These are phyloP conservation scores for Xylaria sp. DNA, from an alignment of 495 filamentous ascomycete genomes.

Conservation along the genomic window DNA sequence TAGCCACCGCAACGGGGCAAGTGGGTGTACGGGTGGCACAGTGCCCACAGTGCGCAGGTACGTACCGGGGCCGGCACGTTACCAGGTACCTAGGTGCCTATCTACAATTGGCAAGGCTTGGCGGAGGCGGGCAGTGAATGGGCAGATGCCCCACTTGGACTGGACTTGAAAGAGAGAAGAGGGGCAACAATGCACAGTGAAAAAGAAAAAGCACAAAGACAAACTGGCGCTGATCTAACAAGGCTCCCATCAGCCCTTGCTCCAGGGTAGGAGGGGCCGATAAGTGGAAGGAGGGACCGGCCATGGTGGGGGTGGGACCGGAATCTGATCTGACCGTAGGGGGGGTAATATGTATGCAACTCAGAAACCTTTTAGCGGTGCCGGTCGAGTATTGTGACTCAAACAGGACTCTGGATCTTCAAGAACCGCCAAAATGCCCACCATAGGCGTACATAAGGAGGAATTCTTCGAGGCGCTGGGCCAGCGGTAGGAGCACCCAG, in stretches of 20 bases:
- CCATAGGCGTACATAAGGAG: conserved; percentile 93
- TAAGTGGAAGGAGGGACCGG: conserved; percentile 16
- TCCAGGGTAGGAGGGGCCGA: conserved; percentile 21
- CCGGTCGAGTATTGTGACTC: conserved; percentile 22
- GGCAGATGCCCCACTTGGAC: neutral
- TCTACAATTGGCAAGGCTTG: conserved; percentile 7
- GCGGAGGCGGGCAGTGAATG: conserved; percentile 1
- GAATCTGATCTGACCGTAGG: neutral
- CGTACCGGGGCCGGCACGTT: neutral
- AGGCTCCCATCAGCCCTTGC: conserved; percentile 9
- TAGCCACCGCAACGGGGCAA: conserved; percentile 24
- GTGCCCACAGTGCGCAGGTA: neutral
- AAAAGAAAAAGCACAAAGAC: conserved; percentile 14
- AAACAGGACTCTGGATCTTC: conserved; percentile 13
- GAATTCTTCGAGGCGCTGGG: conserved; percentile 92
- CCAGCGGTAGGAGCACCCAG: conserved; percentile 67
- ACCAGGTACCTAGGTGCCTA: neutral
- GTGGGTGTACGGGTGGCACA: conserved; percentile 21
- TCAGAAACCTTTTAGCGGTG: neutral
- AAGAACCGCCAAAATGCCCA: conserved; percentile 69
- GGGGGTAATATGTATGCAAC: neutral
- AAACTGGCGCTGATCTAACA: conserved; percentile 14
- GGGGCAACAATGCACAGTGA: conserved; percentile 38
- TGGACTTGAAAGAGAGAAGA: conserved; percentile 32
- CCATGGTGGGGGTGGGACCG: conserved; percentile 26